Evolutionary conservation across 371 early-diverging fungal genomes (phyloP).

Genomic region (Zopfochytrium polystomum): DNA sequence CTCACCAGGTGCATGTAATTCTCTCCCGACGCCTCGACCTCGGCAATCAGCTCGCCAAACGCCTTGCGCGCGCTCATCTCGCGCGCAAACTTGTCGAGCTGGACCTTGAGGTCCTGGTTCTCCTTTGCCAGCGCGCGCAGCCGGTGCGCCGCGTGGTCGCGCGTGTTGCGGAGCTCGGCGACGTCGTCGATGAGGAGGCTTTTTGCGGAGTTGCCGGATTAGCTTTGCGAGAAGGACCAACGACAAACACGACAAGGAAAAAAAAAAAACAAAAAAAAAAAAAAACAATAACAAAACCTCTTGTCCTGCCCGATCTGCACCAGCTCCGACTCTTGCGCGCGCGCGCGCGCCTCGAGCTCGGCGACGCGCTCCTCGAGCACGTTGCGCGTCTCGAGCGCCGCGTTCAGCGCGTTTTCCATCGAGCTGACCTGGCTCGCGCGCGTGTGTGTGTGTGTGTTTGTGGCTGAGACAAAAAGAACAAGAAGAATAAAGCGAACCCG

Average conservation of each 20-base stretch:
- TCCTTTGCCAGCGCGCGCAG: slow-evolving; percentile 26
- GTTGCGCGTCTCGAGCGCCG: slow-evolving; percentile 38
- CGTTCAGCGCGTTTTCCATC: slow-evolving; percentile 25
- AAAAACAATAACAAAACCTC: slow-evolving; percentile 29
- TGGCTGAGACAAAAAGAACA: slow-evolving; percentile 7
- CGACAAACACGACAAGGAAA: background rate
- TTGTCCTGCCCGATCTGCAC: slow-evolving; percentile 50
- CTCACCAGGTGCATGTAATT: slow-evolving; percentile 38
- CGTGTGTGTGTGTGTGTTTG: too few species aligned
- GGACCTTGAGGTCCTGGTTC: slow-evolving; percentile 33
- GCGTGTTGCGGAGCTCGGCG: slow-evolving; percentile 37
- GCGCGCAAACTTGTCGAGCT: slow-evolving; percentile 32
- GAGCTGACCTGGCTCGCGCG: slow-evolving; percentile 20
- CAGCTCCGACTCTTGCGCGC: slow-evolving; percentile 35
- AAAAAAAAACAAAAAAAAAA: too few species aligned
- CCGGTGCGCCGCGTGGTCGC: slow-evolving; percentile 20
- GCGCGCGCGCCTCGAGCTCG: slow-evolving; percentile 33
- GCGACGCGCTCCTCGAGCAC: slow-evolving; percentile 35
- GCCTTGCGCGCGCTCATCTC: slow-evolving; percentile 29
- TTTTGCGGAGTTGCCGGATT: background rate
- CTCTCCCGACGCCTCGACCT: slow-evolving; percentile 36
- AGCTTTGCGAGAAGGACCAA: background rate
- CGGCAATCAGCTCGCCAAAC: slow-evolving; percentile 29
- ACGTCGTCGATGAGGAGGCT: slow-evolving; percentile 45
- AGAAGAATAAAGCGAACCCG: background rate